phyloP scores from a whole-genome alignment of 345 rosid species.

The Heritiera littoralis region DNA sequence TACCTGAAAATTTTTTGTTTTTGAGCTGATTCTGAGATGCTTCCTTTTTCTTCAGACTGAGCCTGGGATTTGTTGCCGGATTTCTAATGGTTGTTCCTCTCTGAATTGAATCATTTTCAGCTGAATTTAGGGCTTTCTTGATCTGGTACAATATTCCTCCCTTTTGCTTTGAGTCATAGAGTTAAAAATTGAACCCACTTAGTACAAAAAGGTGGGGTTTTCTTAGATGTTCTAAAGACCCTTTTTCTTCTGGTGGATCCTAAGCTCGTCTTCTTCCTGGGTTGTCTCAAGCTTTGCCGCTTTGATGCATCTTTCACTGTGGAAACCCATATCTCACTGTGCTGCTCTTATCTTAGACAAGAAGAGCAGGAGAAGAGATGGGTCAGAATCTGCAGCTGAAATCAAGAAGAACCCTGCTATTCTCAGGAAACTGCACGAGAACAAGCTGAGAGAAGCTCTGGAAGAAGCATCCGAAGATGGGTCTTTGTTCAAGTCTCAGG shows the following conservation, averaged over 20 bases:
- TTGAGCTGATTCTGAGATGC: slow-evolving; percentile 5
- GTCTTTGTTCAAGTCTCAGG: slow-evolving; percentile 78
- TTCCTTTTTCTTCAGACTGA: not conserved
- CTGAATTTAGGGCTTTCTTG: slow-evolving; percentile 37
- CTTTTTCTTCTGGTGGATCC: slow-evolving; percentile 5
- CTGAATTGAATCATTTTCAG: slow-evolving; percentile 10
- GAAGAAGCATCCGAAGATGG: slow-evolving; percentile 98
- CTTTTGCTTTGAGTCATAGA: slow-evolving; percentile 23
- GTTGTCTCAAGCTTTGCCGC: slow-evolving; percentile 27
- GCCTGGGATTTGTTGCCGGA: slow-evolving; percentile 17
- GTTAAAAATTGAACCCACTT: slow-evolving; percentile 12
- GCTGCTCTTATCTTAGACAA: slow-evolving; percentile 90
- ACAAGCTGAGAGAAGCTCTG: slow-evolving; percentile 87
- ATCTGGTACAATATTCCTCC: slow-evolving; percentile 37
- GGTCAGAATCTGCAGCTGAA: slow-evolving; percentile 57
- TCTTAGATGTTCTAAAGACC: slow-evolving; percentile 35
- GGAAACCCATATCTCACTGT: slow-evolving; percentile 99
- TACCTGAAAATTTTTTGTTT: slow-evolving; percentile 18
- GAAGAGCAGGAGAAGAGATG: slow-evolving; percentile 76
- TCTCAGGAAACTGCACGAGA: slow-evolving; percentile 76
- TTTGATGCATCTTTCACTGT: slow-evolving; percentile 93
- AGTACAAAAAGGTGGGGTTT: not conserved
- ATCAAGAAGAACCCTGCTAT: slow-evolving; percentile 47
- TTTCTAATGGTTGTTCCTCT: slow-evolving; percentile 5
- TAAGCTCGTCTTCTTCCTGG: slow-evolving; percentile 30